Percentiles rank a stretch among this genome's conserved stretches.
Conservation (phyloP, 202 grass and related monocot species). For the Digitaria exilis region DNA sequence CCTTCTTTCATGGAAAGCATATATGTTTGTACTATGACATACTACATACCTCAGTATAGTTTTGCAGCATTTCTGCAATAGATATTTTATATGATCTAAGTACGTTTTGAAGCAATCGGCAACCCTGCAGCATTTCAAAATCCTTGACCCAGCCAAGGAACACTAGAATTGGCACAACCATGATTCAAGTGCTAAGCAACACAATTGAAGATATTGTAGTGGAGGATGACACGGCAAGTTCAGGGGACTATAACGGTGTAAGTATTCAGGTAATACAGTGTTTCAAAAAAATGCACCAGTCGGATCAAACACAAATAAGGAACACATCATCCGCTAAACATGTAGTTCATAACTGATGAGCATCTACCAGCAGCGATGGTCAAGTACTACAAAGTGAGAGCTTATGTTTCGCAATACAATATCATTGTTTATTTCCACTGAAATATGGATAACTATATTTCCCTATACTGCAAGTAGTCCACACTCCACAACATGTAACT, state of each 20-base stretch:
- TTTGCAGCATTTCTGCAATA: background rate
- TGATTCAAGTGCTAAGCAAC: conserved; percentile 16
- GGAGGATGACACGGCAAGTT: background rate
- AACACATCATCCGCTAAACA: background rate
- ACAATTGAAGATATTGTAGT: background rate
- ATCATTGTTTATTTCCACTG: background rate
- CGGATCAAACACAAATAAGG: background rate
- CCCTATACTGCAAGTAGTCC: background rate
- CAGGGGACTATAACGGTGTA: background rate
- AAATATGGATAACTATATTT: background rate
- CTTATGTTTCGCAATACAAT: background rate
- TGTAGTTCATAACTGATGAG: background rate
- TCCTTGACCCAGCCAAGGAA: conserved; percentile 10
- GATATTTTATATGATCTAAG: background rate
- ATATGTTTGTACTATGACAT: too few relatives aligned
- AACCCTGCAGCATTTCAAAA: background rate
- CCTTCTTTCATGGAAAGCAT: too few relatives aligned
- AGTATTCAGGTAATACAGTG: background rate
- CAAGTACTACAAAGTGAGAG: conserved; percentile 6
- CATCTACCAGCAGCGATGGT: conserved; percentile 1
- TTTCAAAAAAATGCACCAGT: conserved; percentile 10
- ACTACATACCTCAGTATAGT: background rate
- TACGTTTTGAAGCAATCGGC: conserved; percentile 2
- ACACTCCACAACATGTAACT: background rate
- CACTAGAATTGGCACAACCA: conserved; percentile 14